phyloP scores from a whole-genome alignment of 1,139 yeast genomes.

The Magnusiomyces sp. region DNA sequence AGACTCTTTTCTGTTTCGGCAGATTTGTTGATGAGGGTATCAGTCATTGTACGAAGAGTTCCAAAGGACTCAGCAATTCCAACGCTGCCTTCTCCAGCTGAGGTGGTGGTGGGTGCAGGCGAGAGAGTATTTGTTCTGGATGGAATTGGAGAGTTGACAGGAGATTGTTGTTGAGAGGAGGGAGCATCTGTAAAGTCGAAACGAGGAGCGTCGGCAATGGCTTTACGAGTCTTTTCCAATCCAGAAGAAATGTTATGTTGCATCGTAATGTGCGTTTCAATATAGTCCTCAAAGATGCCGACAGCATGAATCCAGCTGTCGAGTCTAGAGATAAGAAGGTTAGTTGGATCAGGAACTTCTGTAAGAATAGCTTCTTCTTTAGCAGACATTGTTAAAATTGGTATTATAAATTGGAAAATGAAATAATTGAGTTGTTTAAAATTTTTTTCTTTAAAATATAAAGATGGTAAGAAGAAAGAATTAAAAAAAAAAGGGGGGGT shows the following conservation, averaged over 20 bases:
- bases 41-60: slow-evolving; percentile 28
- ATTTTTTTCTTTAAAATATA: no score
- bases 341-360: slow-evolving; percentile 31
- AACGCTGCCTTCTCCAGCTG: slow-evolving; percentile 10
- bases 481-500: no score
- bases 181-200: slow-evolving; percentile 20
- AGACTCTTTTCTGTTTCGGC: slow-evolving; percentile 28
- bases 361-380: slow-evolving; percentile 23
- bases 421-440: no score
- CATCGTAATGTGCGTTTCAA: slow-evolving; percentile 23
- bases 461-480: no score
- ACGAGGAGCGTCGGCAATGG: slow-evolving; percentile 28
- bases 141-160: slow-evolving; percentile 3
- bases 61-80: slow-evolving; percentile 33
- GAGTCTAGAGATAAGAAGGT: slow-evolving; percentile 29
- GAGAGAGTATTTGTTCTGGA: not conserved
- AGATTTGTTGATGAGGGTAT: slow-evolving; percentile 30
- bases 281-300: slow-evolving; percentile 26
- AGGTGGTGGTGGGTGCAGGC: slow-evolving; percentile 5
- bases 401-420: no score
- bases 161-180: slow-evolving; percentile 3
- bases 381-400: not conserved
- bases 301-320: slow-evolving; percentile 34
- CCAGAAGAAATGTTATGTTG: slow-evolving; percentile 27
- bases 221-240: slow-evolving; percentile 30